Conservation (phyloP, 495 filamentous ascomycete species). For the Daldinia decipiens region DNA sequence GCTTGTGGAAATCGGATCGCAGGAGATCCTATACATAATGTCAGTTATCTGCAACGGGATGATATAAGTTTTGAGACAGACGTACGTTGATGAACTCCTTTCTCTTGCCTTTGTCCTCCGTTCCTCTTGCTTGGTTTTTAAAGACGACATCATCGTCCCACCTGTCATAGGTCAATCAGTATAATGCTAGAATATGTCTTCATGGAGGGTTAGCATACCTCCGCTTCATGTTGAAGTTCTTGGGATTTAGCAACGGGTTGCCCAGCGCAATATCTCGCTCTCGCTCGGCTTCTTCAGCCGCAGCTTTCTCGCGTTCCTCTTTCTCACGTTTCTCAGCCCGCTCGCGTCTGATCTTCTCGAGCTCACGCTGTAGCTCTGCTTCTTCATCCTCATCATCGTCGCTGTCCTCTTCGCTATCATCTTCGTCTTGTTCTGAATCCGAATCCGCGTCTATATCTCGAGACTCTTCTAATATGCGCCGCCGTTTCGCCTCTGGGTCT, state of each 20-base stretch:
- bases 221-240: conserved; percentile 78
- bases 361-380: conserved; percentile 86
- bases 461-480: conserved; percentile 87
- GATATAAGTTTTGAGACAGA: conserved; percentile 40
- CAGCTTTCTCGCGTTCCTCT: conserved; percentile 83
- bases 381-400: conserved; percentile 90
- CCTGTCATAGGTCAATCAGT: conserved; percentile 60
- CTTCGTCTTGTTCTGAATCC: conserved; percentile 68
- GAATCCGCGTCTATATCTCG: conserved; percentile 92
- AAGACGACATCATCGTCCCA: conserved; percentile 99
- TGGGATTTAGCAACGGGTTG: conserved; percentile 87
- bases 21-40: conserved; percentile 75
- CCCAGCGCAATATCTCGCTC: conserved; percentile 91
- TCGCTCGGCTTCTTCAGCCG: conserved; percentile 79
- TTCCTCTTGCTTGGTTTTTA: conserved; percentile 96
- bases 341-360: conserved; percentile 95
- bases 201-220: conserved; percentile 47
- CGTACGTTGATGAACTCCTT: conserved; percentile 96
- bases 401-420: conserved; percentile 78
- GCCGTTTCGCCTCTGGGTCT: conserved; percentile 83
- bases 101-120: conserved; percentile 86
- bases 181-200: not conserved
- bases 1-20: conserved; percentile 95
- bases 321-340: conserved; percentile 83
- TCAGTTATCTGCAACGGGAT: conserved; percentile 30